These are phyloP conservation scores for Brassica hybrid DNA, from an alignment of 441 rosid genomes.

Conservation along the genomic window DNA sequence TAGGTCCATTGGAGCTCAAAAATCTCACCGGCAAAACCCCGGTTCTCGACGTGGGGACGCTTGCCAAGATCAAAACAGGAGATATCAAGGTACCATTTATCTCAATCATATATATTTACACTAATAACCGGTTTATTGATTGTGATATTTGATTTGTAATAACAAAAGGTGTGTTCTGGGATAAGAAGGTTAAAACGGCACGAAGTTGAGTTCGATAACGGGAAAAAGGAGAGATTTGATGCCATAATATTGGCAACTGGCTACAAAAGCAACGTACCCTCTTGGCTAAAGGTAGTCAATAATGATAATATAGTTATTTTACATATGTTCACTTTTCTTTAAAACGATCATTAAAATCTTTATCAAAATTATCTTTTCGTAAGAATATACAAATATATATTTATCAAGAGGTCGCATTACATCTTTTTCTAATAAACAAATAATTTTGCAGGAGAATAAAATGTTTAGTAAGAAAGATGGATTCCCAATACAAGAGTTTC, in stretches of 20 bases:
- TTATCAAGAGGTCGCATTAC: background rate
- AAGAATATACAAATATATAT: background rate
- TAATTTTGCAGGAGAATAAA: slow-evolving; percentile 55
- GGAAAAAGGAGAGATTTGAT: slow-evolving; percentile 58
- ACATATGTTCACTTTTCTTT: slow-evolving; percentile 12
- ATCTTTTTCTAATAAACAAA: background rate
- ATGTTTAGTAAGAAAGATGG: slow-evolving; percentile 73
- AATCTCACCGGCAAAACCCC: slow-evolving; percentile 68
- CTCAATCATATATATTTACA: background rate
- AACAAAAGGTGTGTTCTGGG: slow-evolving; percentile 58
- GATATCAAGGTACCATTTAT: slow-evolving; percentile 52
- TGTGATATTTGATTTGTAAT: slow-evolving; percentile 27
- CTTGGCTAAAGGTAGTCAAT: slow-evolving; percentile 67
- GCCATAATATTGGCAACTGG: slow-evolving; percentile 77
- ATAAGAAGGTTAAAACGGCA: slow-evolving; percentile 52
- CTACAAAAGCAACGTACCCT: slow-evolving; percentile 75
- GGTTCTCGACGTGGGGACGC: slow-evolving; percentile 66
- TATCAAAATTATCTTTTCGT: background rate
- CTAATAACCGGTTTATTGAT: slow-evolving; percentile 15
- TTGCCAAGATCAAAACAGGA: slow-evolving; percentile 65
- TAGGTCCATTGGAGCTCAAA: slow-evolving; percentile 69
- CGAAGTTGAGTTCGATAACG: slow-evolving; percentile 57
- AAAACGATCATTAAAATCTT: background rate
- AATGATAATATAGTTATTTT: slow-evolving; percentile 27
- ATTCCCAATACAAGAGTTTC: slow-evolving; percentile 59